A percentile compares a stretch with the other conserved stretches of the same genome.
Evolutionary conservation across 495 filamentous ascomycete species (phyloP).

Genomic region (Amphirosellinia nigrospora): DNA sequence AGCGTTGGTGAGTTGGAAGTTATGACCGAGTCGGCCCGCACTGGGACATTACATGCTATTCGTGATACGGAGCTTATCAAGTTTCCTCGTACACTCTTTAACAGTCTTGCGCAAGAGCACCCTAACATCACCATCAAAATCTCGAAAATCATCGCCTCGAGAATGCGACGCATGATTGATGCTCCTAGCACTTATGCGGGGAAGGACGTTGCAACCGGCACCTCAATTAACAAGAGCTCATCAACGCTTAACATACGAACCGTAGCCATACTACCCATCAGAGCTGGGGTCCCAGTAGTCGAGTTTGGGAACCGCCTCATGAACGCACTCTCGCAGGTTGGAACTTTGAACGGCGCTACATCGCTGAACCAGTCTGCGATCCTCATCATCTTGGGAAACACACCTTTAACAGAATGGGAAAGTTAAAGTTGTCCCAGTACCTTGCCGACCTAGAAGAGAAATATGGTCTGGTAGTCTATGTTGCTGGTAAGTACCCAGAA

Average conservation of each 20-base stretch:
- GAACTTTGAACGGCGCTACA: constrained; percentile 85
- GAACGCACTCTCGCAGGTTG: constrained; percentile 85
- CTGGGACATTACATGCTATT: constrained; percentile 92
- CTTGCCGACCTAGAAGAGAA: constrained; percentile 97
- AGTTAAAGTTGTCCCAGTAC: constrained; percentile 94
- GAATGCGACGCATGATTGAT: constrained; percentile 89
- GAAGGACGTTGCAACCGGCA: constrained; percentile 57
- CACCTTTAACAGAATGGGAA: constrained; percentile 96
- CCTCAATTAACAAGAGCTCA: constrained; percentile 69
- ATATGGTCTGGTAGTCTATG: constrained; percentile 92
- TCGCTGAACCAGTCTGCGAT: constrained; percentile 94
- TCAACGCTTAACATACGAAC: constrained; percentile 93
- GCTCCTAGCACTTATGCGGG: constrained; percentile 62
- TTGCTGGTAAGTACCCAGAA: constrained; percentile 72
- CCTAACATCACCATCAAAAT: constrained; percentile 99
- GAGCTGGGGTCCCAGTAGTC: constrained; percentile 88
- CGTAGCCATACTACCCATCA: constrained; percentile 89
- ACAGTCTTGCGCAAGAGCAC: constrained; percentile 95
- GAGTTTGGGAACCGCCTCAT: constrained; percentile 93
- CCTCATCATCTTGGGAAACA: constrained; percentile 89
- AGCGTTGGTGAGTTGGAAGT: constrained; percentile 98
- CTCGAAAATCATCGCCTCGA: constrained; percentile 94
- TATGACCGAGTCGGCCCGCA: constrained; percentile 88
- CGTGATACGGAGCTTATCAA: constrained; percentile 96
- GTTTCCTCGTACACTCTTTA: constrained; percentile 94